Evolutionary conservation across 805 yeast species (phyloP).

Genomic region (Candida parachauliodes): DNA sequence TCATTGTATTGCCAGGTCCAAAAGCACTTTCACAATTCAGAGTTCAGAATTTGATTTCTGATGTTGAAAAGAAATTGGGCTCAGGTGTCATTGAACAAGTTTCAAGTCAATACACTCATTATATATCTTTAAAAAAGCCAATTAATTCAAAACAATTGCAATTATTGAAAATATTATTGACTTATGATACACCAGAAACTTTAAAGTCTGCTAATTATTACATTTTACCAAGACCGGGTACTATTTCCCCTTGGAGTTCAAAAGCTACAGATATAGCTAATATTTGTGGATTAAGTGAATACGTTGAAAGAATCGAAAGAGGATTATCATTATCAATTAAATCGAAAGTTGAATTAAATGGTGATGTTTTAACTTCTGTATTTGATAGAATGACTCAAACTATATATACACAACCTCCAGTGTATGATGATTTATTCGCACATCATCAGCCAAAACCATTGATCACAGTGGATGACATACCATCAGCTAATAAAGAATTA

Average conservation of each 20-base stretch:
- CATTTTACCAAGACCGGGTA: conserved; percentile 88
- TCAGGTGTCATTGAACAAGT: conserved; percentile 61
- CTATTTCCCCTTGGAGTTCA: conserved; percentile 98
- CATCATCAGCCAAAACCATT: conserved; percentile 81
- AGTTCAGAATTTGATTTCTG: conserved; percentile 65
- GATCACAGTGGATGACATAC: conserved; percentile 64
- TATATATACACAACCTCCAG: conserved; percentile 60
- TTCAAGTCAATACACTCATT: conserved; percentile 76
- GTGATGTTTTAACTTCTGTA: conserved; percentile 61
- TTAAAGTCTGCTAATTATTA: conserved; percentile 53
- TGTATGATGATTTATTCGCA: conserved; percentile 66
- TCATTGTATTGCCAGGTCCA: conserved; percentile 73
- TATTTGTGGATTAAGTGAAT: conserved; percentile 75
- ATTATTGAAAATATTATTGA: conserved; percentile 59
- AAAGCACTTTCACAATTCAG: conserved; percentile 86
- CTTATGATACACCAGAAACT: conserved; percentile 62
- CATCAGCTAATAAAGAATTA: conserved; percentile 71
- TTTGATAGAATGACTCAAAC: conserved; percentile 95
- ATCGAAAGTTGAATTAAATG: conserved; percentile 63
- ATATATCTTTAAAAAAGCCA: conserved; percentile 53
- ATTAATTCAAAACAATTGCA: conserved; percentile 39
- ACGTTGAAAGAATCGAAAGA: conserved; percentile 83
- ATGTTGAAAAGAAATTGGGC: conserved; percentile 68
- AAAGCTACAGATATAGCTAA: conserved; percentile 94
- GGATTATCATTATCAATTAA: conserved; percentile 75